These are phyloP conservation scores for Rhynchospora tenuis DNA, from an alignment of 176 grass and related monocot species.

Conservation along the genomic window DNA sequence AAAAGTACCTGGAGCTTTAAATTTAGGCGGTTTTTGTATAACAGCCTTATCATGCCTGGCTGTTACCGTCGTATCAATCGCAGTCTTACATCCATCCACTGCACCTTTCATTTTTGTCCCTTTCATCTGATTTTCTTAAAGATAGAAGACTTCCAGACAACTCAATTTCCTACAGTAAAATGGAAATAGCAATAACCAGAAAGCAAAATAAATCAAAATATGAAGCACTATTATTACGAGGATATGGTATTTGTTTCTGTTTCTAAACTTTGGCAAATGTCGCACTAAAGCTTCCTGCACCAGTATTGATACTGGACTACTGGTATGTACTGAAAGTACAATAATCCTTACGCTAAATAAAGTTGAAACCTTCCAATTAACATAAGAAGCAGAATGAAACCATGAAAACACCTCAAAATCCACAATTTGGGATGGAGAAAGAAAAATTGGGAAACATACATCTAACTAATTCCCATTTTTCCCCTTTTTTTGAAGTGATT, in stretches of 20 bases:
- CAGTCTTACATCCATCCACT: slow-evolving; percentile 23
- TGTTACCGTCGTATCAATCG: slow-evolving; percentile 32
- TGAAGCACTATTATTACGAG: background rate
- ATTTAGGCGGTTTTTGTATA: slow-evolving; percentile 44
- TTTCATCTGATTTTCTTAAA: background rate
- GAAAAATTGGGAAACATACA: background rate
- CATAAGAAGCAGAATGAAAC: background rate
- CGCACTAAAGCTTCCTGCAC: background rate
- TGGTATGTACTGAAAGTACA: background rate
- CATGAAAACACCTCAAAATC: background rate
- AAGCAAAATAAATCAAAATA: background rate
- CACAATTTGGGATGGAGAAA: background rate
- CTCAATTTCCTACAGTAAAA: background rate
- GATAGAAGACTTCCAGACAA: background rate
- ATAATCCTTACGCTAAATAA: background rate
- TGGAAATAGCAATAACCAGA: background rate
- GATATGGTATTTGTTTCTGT: background rate
- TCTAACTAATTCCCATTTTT: background rate
- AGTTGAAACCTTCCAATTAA: background rate
- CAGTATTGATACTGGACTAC: background rate
- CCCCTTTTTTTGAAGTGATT: background rate
- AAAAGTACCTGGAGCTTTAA: slow-evolving; percentile 57
- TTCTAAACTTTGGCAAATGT: background rate
- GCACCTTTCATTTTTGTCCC: slow-evolving; percentile 47
- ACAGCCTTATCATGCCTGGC: slow-evolving; percentile 38